These are phyloP conservation scores for Boletus rex-veris DNA, from an alignment of 768 basidiomycete genomes.

Conservation along the genomic window DNA sequence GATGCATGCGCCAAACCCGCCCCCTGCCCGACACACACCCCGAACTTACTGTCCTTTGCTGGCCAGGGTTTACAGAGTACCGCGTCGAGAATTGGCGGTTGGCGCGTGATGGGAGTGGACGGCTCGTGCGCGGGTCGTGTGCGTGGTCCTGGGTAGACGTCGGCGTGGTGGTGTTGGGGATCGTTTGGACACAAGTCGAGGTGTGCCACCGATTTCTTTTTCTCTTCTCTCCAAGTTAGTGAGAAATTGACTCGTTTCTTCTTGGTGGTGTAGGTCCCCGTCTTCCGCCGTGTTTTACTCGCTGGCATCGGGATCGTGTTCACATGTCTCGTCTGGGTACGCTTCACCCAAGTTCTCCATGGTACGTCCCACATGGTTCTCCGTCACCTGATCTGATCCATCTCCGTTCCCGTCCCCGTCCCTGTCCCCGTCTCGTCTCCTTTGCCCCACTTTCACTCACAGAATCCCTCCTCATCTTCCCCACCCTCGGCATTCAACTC, in stretches of 20 bases:
- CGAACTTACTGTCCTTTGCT: constrained; percentile 48
- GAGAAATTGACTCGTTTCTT: neutral
- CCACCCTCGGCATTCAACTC: constrained; percentile 68
- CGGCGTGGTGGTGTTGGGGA: constrained; percentile 19
- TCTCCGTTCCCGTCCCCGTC: neutral
- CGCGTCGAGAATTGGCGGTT: constrained; percentile 53
- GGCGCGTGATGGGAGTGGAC: constrained; percentile 40
- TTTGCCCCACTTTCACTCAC: neutral
- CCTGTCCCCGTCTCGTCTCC: neutral
- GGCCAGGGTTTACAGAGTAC: constrained; percentile 54
- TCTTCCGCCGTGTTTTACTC: neutral
- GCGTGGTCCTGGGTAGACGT: constrained; percentile 37
- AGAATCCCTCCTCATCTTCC: constrained; percentile 72
- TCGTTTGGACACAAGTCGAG: neutral
- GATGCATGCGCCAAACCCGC: constrained; percentile 37
- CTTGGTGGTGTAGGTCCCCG: neutral
- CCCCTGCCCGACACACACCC: constrained; percentile 43
- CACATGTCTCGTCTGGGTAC: constrained; percentile 30
- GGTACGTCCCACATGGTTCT: constrained; percentile 32
- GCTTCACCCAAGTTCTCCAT: constrained; percentile 45
- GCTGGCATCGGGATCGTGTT: constrained; percentile 13
- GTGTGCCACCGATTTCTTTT: neutral
- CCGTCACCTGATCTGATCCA: too few species aligned
- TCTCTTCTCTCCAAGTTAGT: too few species aligned
- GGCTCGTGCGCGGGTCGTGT: constrained; percentile 29